Percentiles rank a stretch among this genome's conserved stretches.
These are phyloP conservation scores for Lachancea quebecensis DNA, from an alignment of 805 yeast genomes.

Conservation along the genomic window DNA sequence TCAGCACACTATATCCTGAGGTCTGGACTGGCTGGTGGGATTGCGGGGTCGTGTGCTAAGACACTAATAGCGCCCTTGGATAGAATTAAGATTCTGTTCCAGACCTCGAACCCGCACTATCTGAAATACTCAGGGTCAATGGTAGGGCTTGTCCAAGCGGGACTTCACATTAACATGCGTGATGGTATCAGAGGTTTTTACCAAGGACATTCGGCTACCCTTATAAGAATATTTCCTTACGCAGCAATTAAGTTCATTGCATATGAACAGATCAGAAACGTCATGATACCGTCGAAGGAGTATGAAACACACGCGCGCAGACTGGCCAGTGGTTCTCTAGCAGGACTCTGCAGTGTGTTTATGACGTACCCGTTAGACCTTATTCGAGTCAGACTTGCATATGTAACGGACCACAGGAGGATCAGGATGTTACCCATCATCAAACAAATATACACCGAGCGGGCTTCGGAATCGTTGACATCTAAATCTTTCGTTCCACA, in stretches of 20 bases:
- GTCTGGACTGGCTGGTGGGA: slow-evolving; percentile 89
- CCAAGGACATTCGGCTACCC: slow-evolving; percentile 94
- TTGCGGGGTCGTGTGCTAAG: slow-evolving; percentile 95
- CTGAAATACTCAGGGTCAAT: slow-evolving; percentile 72
- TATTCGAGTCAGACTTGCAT: slow-evolving; percentile 86
- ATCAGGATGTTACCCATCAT: slow-evolving; percentile 24
- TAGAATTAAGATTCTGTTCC: slow-evolving; percentile 89
- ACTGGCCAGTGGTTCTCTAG: slow-evolving; percentile 79
- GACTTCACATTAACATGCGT: slow-evolving; percentile 49
- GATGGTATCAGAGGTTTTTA: slow-evolving; percentile 80
- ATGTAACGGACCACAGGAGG: slow-evolving; percentile 50
- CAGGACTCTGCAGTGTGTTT: slow-evolving; percentile 82
- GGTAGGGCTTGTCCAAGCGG: slow-evolving; percentile 69
- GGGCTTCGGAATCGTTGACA: slow-evolving; percentile 28
- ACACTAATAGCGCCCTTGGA: slow-evolving; percentile 93
- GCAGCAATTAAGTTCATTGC: slow-evolving; percentile 96
- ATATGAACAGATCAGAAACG: slow-evolving; percentile 81
- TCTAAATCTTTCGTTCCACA: slow-evolving; percentile 32
- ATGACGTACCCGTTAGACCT: slow-evolving; percentile 90
- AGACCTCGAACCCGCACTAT: slow-evolving; percentile 89
- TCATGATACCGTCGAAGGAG: slow-evolving; percentile 65
- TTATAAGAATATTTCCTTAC: slow-evolving; percentile 87
- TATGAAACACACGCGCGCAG: slow-evolving; percentile 79
- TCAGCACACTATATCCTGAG: slow-evolving; percentile 71
- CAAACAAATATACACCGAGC: slow-evolving; percentile 26